Percentiles rank a stretch among this genome's conserved stretches.
Conservation (phyloP, 441 rosid genomes). For the Gossypium schwendimanii region DNA sequence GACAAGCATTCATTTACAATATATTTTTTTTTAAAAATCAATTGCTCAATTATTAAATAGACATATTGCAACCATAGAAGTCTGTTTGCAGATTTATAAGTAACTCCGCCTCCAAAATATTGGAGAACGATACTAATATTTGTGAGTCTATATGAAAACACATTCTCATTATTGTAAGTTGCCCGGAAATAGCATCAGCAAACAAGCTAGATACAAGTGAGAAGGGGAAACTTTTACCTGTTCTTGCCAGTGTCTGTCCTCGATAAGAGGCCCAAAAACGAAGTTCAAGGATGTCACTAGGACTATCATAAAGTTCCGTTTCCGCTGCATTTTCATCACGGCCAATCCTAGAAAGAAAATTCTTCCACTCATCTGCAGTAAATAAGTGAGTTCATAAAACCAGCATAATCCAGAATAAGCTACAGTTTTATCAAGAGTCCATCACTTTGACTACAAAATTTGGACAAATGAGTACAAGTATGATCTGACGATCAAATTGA, state of each 20-base stretch:
- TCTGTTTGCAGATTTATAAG: not conserved
- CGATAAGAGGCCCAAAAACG: slow-evolving; percentile 99
- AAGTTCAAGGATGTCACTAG: slow-evolving; percentile 83
- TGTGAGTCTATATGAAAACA: not conserved
- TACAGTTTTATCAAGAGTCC: not conserved
- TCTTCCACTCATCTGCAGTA: slow-evolving; percentile 89
- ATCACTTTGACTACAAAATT: not conserved
- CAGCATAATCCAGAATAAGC: not conserved
- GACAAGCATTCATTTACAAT: not conserved
- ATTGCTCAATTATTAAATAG: not conserved
- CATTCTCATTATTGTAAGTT: not conserved
- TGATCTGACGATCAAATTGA: not conserved
- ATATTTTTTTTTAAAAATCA: not conserved
- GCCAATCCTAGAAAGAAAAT: slow-evolving; percentile 93
- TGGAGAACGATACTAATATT: not conserved
- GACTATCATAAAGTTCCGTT: slow-evolving; percentile 59
- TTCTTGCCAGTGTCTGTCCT: slow-evolving; percentile 93
- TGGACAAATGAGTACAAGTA: not conserved
- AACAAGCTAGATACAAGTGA: not conserved
- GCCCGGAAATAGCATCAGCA: not conserved
- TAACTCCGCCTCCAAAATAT: not conserved
- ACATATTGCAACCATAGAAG: not conserved
- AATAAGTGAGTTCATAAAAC: not conserved
- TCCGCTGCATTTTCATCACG: slow-evolving; percentile 81
- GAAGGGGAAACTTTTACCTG: slow-evolving; percentile 41